Evolutionary conservation across 495 filamentous ascomycete species (phyloP).

Genomic region (Annulohypoxylon moriforme): DNA sequence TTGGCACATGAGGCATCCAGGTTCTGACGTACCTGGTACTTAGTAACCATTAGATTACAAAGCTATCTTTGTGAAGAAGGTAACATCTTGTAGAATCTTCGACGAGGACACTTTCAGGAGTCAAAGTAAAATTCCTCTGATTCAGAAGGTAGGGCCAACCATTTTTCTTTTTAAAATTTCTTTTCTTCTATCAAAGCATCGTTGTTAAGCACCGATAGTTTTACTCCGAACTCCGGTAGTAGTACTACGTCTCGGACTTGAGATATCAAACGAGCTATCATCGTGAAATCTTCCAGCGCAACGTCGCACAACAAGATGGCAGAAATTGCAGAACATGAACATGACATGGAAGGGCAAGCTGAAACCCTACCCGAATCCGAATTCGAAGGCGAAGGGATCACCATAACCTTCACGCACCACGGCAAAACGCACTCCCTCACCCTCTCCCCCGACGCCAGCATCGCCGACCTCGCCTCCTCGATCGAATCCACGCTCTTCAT

Average conservation of each 20-base stretch:
- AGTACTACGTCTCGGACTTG: background rate
- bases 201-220: background rate
- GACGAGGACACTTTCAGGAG: background rate
- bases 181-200: background rate
- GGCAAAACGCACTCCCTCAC: constrained; percentile 58
- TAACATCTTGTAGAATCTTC: constrained; percentile 47
- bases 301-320: constrained; percentile 5
- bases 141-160: constrained; percentile 23
- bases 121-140: constrained; percentile 1
- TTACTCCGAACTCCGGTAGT: constrained; percentile 1
- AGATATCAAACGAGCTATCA: background rate
- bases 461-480: constrained; percentile 69
- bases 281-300: constrained; percentile 2
- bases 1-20: constrained; percentile 37
- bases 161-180: constrained; percentile 3
- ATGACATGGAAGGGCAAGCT: constrained; percentile 36
- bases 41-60: constrained; percentile 44
- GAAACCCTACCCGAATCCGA: constrained; percentile 30
- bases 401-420: constrained; percentile 68
- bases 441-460: constrained; percentile 60
- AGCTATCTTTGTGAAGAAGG: constrained; percentile 32
- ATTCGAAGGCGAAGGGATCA: constrained; percentile 46
- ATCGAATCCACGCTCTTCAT: constrained; percentile 70
- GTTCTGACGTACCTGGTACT: constrained; percentile 34
- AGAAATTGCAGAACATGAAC: background rate